phyloP scores from a whole-genome alignment of 2,329 filamentous ascomycete genomes.

The Nemania abortiva region DNA sequence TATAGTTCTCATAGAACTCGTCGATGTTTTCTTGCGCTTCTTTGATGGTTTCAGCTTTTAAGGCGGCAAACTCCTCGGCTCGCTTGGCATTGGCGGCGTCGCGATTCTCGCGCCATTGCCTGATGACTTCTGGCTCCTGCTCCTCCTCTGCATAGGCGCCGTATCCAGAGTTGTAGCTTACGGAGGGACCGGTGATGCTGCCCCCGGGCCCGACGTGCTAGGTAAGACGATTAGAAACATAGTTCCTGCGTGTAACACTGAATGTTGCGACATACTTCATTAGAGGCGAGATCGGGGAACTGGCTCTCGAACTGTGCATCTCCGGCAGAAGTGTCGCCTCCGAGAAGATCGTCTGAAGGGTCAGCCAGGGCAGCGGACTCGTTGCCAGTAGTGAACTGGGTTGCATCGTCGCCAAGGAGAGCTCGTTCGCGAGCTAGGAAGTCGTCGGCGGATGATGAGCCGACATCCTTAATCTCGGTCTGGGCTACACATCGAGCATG shows the following conservation, averaged over 20 bases:
- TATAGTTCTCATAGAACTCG: constrained; percentile 99
- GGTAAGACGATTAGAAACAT: constrained; percentile 38
- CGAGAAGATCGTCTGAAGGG: constrained; percentile 77
- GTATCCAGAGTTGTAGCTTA: constrained; percentile 72
- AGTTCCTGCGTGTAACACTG: not conserved
- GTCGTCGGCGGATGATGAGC: constrained; percentile 76
- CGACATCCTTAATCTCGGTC: constrained; percentile 71
- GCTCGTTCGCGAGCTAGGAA: constrained; percentile 95
- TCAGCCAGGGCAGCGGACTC: constrained; percentile 76
- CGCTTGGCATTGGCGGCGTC: constrained; percentile 86
- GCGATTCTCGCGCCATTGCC: constrained; percentile 91
- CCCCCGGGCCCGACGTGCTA: constrained; percentile 80
- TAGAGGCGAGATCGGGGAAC: constrained; percentile 83
- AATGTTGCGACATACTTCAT: constrained; percentile 69
- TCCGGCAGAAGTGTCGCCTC: constrained; percentile 64
- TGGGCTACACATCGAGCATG: constrained; percentile 65
- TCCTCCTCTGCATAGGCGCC: constrained; percentile 72
- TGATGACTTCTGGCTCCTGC: constrained; percentile 88
- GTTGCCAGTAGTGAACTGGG: constrained; percentile 84
- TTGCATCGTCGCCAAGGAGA: constrained; percentile 89
- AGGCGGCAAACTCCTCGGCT: constrained; percentile 82
- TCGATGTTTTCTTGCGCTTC: constrained; percentile 95
- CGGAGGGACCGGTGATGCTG: constrained; percentile 80
- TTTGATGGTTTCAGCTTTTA: constrained; percentile 86
- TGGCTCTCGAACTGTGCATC: constrained; percentile 80